Evolutionary conservation across 2,329 filamentous ascomycete species (phyloP).

Genomic region (Colletotrichum spaethianum): DNA sequence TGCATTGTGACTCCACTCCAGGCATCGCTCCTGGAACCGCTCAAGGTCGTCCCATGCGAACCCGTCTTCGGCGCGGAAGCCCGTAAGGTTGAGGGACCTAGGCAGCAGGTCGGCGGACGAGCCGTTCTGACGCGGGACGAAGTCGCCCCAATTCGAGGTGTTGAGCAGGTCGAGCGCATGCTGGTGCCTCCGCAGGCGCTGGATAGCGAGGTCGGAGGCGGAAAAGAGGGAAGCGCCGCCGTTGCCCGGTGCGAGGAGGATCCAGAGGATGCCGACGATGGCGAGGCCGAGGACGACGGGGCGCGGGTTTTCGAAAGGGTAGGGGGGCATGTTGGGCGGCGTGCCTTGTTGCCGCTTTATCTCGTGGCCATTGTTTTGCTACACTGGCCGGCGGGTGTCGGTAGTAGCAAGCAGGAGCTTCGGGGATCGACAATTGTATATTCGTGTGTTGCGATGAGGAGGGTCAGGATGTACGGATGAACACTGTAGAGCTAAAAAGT

Average conservation of each 20-base stretch:
- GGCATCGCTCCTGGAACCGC: conserved; percentile 75
- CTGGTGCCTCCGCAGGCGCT: conserved; percentile 66
- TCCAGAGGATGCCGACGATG: conserved; percentile 61
- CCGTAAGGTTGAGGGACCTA: conserved; percentile 79
- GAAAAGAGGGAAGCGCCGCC: conserved; percentile 54
- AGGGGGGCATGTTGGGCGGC: conserved; percentile 59
- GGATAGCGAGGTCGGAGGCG: conserved; percentile 45
- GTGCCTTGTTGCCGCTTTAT: conserved; percentile 29
- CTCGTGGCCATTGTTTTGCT: conserved; percentile 30
- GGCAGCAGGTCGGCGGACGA: conserved; percentile 37
- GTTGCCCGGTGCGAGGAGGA: conserved; percentile 52
- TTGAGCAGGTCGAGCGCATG: conserved; percentile 69
- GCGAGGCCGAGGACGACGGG: conserved; percentile 56
- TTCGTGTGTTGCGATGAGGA: not conserved
- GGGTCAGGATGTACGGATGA: conserved; percentile 2
- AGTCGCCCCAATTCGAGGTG: conserved; percentile 72
- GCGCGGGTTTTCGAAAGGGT: conserved; percentile 54
- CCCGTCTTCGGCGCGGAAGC: conserved; percentile 80
- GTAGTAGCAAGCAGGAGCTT: not conserved
- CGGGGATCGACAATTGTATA: not conserved
- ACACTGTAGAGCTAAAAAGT: conserved; percentile 9
- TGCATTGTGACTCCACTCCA: conserved; percentile 71
- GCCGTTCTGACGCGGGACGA: conserved; percentile 58
- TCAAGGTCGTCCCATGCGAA: conserved; percentile 84
- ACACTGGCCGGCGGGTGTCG: conserved; percentile 6